A percentile compares a stretch with the other conserved stretches of the same genome.
Evolutionary conservation across 345 rosid genomes (phyloP).

Genomic region (Xanthoceras sorbifolium): DNA sequence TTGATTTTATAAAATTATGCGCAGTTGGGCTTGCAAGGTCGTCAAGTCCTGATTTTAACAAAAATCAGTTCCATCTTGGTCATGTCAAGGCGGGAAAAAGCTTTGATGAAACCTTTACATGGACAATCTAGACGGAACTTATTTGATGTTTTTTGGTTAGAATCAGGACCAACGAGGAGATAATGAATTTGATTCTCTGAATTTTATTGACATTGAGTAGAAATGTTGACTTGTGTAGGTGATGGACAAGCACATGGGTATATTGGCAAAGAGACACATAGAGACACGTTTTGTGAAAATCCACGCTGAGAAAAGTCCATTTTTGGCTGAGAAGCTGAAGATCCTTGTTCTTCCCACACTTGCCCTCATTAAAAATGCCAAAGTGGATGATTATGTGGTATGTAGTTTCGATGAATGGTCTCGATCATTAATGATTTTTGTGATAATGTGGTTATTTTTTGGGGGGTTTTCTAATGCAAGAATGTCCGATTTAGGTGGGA

Average conservation of each 20-base stretch:
- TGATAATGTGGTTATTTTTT: not conserved
- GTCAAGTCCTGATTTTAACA: no score
- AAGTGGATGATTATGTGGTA: constrained; percentile 99
- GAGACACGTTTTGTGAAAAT: constrained; percentile 96
- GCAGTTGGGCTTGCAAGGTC: no score
- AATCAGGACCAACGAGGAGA: no score
- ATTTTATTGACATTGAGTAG: not conserved
- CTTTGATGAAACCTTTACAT: no score
- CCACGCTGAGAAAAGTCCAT: constrained; percentile 98
- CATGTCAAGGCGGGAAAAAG: no score
- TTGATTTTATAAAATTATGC: no score
- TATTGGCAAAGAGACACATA: constrained; percentile 84
- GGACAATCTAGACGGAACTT: no score
- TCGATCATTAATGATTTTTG: not conserved
- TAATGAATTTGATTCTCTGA: no score
- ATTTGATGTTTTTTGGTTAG: no score
- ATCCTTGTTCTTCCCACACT: constrained; percentile 92
- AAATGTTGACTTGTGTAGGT: constrained; percentile 54
- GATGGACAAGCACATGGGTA: constrained; percentile 87
- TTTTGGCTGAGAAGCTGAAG: constrained; percentile 90
- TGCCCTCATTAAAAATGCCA: constrained; percentile 90
- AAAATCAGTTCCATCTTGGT: no score
- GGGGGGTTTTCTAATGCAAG: not conserved
- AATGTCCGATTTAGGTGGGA: constrained; percentile 60
- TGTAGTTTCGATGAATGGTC: constrained; percentile 5